Base-by-base conservation (phyloP, 148 eudicot species). In the Vaccinium myrtillus region DNA sequence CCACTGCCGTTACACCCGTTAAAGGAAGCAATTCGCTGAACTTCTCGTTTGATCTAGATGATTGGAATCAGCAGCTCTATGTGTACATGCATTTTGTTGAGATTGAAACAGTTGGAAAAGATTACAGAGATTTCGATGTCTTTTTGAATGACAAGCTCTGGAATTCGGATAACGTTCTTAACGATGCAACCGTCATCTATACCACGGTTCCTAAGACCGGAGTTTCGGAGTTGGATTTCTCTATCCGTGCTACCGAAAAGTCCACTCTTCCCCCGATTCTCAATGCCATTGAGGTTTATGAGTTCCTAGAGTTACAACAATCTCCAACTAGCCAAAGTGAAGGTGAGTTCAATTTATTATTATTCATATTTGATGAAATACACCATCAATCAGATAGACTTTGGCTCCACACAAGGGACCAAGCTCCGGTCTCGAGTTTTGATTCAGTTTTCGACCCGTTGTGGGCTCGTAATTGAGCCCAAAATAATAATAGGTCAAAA, bases 71-170 rank as follows among this genome's bases (percentile, higher is more conserved):
- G 10, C 19, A 79, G 18, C 76, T 63, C 25, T 82, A 81, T n/a
- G 19, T 86, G 15, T 91, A 67, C 87, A 11, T 86, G 85, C 75
- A 91, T 80, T 83, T 91, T 83, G 90, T 91, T 55, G 92, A 91
- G 81, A 30, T 91, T 74, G 77, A 73, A 50, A 65, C 3, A 2
- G 78, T 86, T 8, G 8, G n/a, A n/a, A n/a, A 8, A n/a, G 86
- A 51, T 39, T 43, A 21, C 2, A 87, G 92, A 85, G 87, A 86
- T 71, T 85, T 91, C 82, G 48, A 83, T 49, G 63, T 91, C n/a
- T 81, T 65, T 39, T 0, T 85, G 4, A 90, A 90, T 48, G 88
- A 82, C 0, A 11, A 3, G 0, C 39, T 4, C 10, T 58, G 36
- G n/a, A n/a, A n/a, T 32, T 32, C 36, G 36, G 36, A 1, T n/a